Evolutionary conservation across 2,329 filamentous ascomycete species (phyloP), one percentile per base, ranked within the genome.

Genomic region (Verruconis gallopava): DNA sequence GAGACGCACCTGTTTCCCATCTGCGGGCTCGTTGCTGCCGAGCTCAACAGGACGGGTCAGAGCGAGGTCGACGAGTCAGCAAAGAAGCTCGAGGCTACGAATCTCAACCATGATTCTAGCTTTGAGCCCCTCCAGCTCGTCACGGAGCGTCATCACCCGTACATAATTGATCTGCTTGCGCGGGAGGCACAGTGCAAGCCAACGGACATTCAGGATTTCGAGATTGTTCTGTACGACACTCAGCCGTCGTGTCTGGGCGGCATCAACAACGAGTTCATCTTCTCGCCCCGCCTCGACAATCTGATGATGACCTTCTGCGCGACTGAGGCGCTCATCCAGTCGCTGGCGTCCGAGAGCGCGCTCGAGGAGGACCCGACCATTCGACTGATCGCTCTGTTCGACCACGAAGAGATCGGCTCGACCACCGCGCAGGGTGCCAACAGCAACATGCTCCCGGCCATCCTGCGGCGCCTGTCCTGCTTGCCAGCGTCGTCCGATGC

Each of bases 401-500:
- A 98, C 59, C 88, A 98, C 64, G 91, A 98, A 63, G 91, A 98
- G 59, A 91, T 98, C 55, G 91, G 91, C 42, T 93, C 85, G 47
- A 79, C 75, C 44, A 93, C 86, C 2, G 88, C 89, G 4, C 91
- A 98, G 56, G 91, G 91, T 47, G 91, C 91, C 14, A 79, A 93
- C 63, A 94, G 85, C 3, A 94, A 94, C 63, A 72, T 94, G 44
- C 73, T 98, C 14, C 89, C 91, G 2, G 75, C 85, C 18, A 79
- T 96, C 37, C 73, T 96, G 42, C 81, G 84, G 47, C 83, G 91
- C 42, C 73, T 98, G 14, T 91, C 85, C 1, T 81, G 85, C 21
- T 69, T 95, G 21, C 81, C 83, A 3, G 71, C 75, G 12, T 30
- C 18, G 17, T 14, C 32, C 9, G 17, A 21, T 13, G 25, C 9